These are phyloP conservation scores for Taiozyma sp. DNA, from an alignment of 1,139 yeast species.

Conservation along the genomic window DNA sequence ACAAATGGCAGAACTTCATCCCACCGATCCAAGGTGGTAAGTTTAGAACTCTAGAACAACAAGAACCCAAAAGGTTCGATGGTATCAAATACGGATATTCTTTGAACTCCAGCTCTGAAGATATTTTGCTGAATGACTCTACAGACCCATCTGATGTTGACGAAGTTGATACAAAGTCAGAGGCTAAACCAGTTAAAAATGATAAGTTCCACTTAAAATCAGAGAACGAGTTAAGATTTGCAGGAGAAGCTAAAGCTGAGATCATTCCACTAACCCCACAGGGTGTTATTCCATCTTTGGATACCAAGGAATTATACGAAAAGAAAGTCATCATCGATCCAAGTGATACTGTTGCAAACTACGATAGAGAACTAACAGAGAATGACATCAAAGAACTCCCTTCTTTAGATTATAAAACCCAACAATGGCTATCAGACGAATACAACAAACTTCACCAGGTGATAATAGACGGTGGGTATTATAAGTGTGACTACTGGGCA, in stretches of 20 bases:
- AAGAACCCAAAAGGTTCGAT: constrained; percentile 2
- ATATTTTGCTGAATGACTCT: constrained; percentile 2
- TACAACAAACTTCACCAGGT: constrained; percentile 59
- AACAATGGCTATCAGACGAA: constrained; percentile 46
- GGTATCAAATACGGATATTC: neutral
- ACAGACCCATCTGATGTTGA: constrained; percentile 17
- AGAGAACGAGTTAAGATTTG: constrained; percentile 8
- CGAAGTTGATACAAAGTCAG: constrained; percentile 1
- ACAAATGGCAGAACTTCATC: constrained; percentile 65
- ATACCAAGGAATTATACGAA: constrained; percentile 33
- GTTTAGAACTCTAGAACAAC: constrained; percentile 31
- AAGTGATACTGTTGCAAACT: constrained; percentile 46
- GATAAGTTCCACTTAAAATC: neutral
- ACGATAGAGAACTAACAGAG: constrained; percentile 51
- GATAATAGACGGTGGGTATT: constrained; percentile 54
- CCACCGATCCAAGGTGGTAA: constrained; percentile 90
- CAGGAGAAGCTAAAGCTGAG: constrained; percentile 36
- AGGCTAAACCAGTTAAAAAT: neutral
- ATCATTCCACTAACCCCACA: constrained; percentile 51
- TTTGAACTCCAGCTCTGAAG: neutral
- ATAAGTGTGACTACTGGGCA: constrained; percentile 68
- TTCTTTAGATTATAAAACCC: constrained; percentile 62
- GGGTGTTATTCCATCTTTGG: constrained; percentile 35
- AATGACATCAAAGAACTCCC: constrained; percentile 57
- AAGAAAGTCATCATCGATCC: constrained; percentile 49